phyloP scores from a whole-genome alignment of 2,329 filamentous ascomycete species.

The Epicoccum nigrum region DNA sequence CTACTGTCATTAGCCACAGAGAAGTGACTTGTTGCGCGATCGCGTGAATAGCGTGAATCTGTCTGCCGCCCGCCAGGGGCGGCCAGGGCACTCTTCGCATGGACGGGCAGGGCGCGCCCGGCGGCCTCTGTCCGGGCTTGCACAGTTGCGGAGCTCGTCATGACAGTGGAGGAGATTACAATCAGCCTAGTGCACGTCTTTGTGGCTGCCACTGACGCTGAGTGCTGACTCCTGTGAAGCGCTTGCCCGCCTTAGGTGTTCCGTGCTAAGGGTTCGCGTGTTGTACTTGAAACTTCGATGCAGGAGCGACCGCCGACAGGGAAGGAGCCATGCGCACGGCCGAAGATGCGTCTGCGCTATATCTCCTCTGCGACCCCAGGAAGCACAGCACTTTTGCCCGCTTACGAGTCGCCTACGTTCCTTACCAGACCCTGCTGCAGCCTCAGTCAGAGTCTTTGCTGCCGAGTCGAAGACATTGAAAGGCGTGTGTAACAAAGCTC shows the following conservation, averaged over 20 bases:
- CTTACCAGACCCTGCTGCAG: conserved; percentile 11
- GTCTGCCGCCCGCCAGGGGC: conserved; percentile 12
- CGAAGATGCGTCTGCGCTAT: conserved; percentile 14
- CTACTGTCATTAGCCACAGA: conserved; percentile 13
- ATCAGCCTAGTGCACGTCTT: conserved; percentile 20
- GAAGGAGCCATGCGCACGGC: conserved; percentile 14
- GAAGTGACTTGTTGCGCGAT: conserved; percentile 17
- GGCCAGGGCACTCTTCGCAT: conserved; percentile 2
- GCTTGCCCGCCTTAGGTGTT: conserved; percentile 10
- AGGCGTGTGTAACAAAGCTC: conserved; percentile 30
- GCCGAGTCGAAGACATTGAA: conserved; percentile 18
- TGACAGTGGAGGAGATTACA: conserved; percentile 21
- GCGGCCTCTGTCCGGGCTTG: not conserved
- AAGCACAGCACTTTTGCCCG: conserved; percentile 13
- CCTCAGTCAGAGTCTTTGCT: conserved; percentile 14
- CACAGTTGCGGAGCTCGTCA: conserved; percentile 15
- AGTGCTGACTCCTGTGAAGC: conserved; percentile 9
- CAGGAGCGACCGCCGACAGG: conserved; percentile 16
- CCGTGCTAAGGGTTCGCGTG: conserved; percentile 24
- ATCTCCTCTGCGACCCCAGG: conserved; percentile 11
- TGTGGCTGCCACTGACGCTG: conserved; percentile 10
- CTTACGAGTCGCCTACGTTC: conserved; percentile 18
- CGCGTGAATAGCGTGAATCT: conserved; percentile 15
- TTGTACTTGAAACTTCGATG: conserved; percentile 33
- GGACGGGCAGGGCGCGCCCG: conserved; percentile 6